Percentiles rank a stretch among this genome's conserved stretches.
phyloP scores from a whole-genome alignment of 2,329 filamentous ascomycete genomes.

The Metarhizium rileyi region DNA sequence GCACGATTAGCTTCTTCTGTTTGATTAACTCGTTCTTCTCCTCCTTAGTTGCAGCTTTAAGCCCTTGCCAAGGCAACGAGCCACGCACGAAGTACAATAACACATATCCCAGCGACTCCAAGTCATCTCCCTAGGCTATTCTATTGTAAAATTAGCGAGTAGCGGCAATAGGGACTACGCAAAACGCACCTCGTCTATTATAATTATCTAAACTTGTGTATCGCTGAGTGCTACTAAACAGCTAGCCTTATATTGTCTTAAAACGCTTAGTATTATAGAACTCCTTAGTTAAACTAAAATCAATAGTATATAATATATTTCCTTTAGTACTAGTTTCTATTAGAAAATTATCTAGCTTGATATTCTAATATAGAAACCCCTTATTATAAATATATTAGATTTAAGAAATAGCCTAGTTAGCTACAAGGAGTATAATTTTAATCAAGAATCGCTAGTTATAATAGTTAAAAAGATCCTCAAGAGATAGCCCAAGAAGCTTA shows the following conservation, averaged over 20 bases:
- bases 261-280: not conserved
- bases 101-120: not conserved
- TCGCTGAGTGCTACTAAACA: not conserved
- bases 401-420: conserved; percentile 95
- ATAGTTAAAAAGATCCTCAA: conserved; percentile 99
- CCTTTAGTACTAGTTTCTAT: conserved; percentile 99
- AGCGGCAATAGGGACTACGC: not conserved
- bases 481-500: conserved; percentile 85
- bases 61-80: not conserved
- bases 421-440: conserved; percentile 92
- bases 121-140: not conserved
- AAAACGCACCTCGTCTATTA: not conserved
- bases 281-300: conserved; percentile 79
- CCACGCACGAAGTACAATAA: not conserved
- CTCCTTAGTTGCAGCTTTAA: conserved; percentile 34
- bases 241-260: not conserved
- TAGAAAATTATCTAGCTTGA: conserved; percentile 99
- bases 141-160: not conserved
- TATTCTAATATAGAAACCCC: conserved; percentile 98
- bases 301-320: conserved; percentile 98
- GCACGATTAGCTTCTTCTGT: conserved; percentile 33
- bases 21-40: conserved; percentile 42
- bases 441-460: conserved; percentile 99
- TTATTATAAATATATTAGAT: conserved; percentile 99
- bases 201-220: not conserved